A percentile compares a stretch with the other conserved stretches of the same genome.
These are phyloP conservation scores for Penicillium brasilianum DNA, from an alignment of 2,329 filamentous ascomycete species.

Conservation along the genomic window DNA sequence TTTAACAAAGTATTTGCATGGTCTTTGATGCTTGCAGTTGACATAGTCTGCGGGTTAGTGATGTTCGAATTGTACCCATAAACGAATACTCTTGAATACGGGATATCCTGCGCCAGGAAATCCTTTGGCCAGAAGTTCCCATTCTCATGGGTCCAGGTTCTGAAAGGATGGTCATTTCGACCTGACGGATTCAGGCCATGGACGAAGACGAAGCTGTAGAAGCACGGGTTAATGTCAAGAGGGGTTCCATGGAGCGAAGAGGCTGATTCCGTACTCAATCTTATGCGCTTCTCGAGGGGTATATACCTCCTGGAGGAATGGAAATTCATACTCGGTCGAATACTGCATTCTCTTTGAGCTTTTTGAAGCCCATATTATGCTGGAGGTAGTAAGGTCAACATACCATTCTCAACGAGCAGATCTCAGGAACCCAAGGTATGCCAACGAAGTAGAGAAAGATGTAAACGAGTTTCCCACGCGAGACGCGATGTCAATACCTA, in stretches of 20 bases:
- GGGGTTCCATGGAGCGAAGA: no score
- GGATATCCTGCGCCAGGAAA: slow-evolving; percentile 33
- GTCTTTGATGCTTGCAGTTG: slow-evolving; percentile 41
- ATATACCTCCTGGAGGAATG: slow-evolving; percentile 38
- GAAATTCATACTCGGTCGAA: slow-evolving; percentile 33
- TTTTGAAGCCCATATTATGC: neutral
- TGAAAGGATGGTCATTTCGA: slow-evolving; percentile 38
- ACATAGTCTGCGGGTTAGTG: slow-evolving; percentile 40
- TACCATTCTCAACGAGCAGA: neutral
- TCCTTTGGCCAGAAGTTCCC: slow-evolving; percentile 30
- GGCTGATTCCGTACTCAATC: slow-evolving; percentile 32
- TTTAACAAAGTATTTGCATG: slow-evolving; percentile 43
- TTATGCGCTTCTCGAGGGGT: slow-evolving; percentile 32
- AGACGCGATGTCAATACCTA: neutral
- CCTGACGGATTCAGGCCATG: slow-evolving; percentile 40
- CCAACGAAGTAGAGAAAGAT: neutral
- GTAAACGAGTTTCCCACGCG: neutral
- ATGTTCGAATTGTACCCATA: slow-evolving; percentile 42
- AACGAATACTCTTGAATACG: slow-evolving; percentile 37
- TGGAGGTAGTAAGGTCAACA: neutral
- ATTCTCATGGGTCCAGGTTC: slow-evolving; percentile 40
- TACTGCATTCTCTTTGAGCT: slow-evolving; percentile 17
- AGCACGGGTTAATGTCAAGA: neutral
- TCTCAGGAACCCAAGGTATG: neutral
- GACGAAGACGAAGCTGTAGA: slow-evolving; percentile 38